Conservation (phyloP, 306 rosid species). For the Cucurbita pepo region DNA sequence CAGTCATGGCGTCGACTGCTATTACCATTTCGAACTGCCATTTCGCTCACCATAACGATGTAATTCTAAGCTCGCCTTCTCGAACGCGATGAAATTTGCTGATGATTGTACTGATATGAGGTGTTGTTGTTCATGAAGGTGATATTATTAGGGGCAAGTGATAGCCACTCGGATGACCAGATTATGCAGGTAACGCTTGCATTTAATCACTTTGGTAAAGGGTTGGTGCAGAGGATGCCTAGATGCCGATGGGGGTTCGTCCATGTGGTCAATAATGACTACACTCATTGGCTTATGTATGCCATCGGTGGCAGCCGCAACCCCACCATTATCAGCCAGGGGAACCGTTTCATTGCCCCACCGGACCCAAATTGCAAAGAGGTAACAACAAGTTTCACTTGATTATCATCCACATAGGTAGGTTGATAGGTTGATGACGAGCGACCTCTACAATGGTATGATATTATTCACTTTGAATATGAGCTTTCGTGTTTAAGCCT, state of each 20-base stretch:
- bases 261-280: slow-evolving; percentile 41
- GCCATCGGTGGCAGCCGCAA: slow-evolving; percentile 41
- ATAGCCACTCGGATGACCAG: slow-evolving; percentile 10
- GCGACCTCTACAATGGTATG: too few species aligned
- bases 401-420: background rate
- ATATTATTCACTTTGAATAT: too few species aligned
- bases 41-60: slow-evolving; percentile 32
- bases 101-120: background rate
- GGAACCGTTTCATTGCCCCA: slow-evolving; percentile 33
- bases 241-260: slow-evolving; percentile 39
- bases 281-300: slow-evolving; percentile 48
- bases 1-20: slow-evolving; percentile 24
- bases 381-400: slow-evolving; percentile 1
- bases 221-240: slow-evolving; percentile 53
- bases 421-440: background rate
- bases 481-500: too few species aligned
- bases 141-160: slow-evolving; percentile 39
- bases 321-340: slow-evolving; percentile 49
- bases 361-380: slow-evolving; percentile 13
- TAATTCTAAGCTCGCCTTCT: background rate
- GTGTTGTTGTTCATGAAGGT: slow-evolving; percentile 17
- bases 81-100: background rate
- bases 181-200: slow-evolving; percentile 33
- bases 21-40: slow-evolving; percentile 43
- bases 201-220: slow-evolving; percentile 43